A percentile compares a stretch with the other conserved stretches of the same genome.
Conservation (phyloP, 1,139 yeast genomes). For the Yamadazyma atlantica region DNA sequence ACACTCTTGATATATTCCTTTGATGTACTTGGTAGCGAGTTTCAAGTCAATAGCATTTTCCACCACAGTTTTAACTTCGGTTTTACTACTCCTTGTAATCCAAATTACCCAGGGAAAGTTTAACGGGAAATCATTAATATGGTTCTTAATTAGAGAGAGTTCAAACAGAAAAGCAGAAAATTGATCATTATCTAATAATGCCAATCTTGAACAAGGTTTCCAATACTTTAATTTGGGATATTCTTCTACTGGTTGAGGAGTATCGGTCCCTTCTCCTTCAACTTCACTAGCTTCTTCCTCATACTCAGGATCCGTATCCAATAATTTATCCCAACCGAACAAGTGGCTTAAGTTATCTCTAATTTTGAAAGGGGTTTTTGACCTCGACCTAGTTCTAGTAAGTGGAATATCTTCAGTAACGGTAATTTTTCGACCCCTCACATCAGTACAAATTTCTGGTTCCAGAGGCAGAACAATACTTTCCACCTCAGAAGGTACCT, state of each 20-base stretch:
- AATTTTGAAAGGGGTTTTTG: slow-evolving; percentile 20
- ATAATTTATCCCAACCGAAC: slow-evolving; percentile 13
- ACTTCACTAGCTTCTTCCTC: not conserved
- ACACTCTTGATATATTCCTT: slow-evolving; percentile 5
- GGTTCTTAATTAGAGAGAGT: slow-evolving; percentile 12
- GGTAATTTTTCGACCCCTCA: slow-evolving; percentile 9
- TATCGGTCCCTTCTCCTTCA: not conserved
- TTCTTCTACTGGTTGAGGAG: not conserved
- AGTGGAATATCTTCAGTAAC: slow-evolving; percentile 6
- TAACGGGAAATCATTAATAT: slow-evolving; percentile 15
- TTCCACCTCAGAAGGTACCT: not conserved
- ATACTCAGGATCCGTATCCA: slow-evolving; percentile 1
- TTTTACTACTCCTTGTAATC: slow-evolving; percentile 9
- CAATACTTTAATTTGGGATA: not conserved
- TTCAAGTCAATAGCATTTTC: slow-evolving; percentile 20
- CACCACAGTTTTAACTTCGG: slow-evolving; percentile 11
- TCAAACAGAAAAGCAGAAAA: slow-evolving; percentile 13
- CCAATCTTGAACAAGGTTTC: slow-evolving; percentile 19
- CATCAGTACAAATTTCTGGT: slow-evolving; percentile 3
- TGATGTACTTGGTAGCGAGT: slow-evolving; percentile 8
- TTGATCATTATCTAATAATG: slow-evolving; percentile 16
- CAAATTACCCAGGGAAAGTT: slow-evolving; percentile 23
- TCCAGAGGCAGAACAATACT: not conserved
- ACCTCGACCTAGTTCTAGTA: slow-evolving; percentile 11
- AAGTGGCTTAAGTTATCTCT: slow-evolving; percentile 19